These are phyloP conservation scores for Collariella sp. DNA, from an alignment of 495 filamentous ascomycete species.

Conservation along the genomic window DNA sequence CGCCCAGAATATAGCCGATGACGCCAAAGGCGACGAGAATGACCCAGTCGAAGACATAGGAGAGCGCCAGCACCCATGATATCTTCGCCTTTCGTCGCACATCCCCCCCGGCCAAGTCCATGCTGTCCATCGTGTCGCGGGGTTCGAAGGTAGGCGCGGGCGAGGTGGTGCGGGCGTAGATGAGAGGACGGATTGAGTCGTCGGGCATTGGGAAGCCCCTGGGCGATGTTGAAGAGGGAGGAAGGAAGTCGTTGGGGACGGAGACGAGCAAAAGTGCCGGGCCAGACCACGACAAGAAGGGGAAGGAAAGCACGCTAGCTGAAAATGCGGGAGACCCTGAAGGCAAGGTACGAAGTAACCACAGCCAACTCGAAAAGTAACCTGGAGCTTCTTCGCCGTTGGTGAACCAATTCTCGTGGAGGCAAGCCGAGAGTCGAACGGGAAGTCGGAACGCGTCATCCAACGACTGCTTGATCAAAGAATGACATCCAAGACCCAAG, in stretches of 20 bases:
- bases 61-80: slow-evolving; percentile 28
- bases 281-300: not conserved
- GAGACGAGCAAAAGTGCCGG: slow-evolving; percentile 1
- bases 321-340: too few relatives aligned
- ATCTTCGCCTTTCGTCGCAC: slow-evolving; percentile 18
- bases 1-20: slow-evolving; percentile 39
- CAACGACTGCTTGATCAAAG: not conserved
- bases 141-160: slow-evolving; percentile 14
- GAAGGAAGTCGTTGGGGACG: not conserved
- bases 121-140: slow-evolving; percentile 18
- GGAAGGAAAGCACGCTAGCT: slow-evolving; percentile 1
- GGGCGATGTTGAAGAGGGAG: not conserved
- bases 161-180: slow-evolving; percentile 17
- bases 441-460: not conserved
- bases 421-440: not conserved
- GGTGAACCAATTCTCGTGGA: not conserved
- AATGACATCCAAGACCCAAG: not conserved
- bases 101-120: slow-evolving; percentile 9
- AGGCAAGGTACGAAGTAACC: not conserved
- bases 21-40: slow-evolving; percentile 33
- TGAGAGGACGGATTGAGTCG: slow-evolving; percentile 25
- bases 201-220: slow-evolving; percentile 25
- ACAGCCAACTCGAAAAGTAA: not conserved
- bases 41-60: slow-evolving; percentile 43
- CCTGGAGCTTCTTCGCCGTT: not conserved